Base-by-base conservation (phyloP, 345 rosid genomes). In the Cochlearia excelsa region DNA sequence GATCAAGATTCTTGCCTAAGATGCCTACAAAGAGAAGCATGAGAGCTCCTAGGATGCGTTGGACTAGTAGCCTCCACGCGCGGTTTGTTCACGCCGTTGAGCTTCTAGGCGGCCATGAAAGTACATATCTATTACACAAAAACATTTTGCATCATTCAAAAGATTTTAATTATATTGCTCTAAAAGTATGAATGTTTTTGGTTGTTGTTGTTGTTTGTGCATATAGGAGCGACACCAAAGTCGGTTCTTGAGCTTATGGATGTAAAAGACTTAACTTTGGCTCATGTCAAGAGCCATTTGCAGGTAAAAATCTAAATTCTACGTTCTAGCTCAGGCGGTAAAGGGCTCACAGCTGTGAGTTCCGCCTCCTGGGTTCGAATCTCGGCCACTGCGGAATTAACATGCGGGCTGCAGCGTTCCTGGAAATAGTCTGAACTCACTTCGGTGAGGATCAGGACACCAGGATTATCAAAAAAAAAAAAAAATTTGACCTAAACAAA, bases 51-150 rank as follows among this genome's bases (percentile, higher is more conserved):
- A 78, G 95, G 78, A 87, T 84, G 95, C 76, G 91, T 47, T 89
- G 97, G 97, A 89, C 97, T 0, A 89, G 89, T 78, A 81, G 82
- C 50, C 97, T 89, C 54, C 97, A 89, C 45, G 80, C 87, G 43
- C 80, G 89, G 38, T 89, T 89, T 61, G 87, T 89, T 60, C 97
- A 82, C 60, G 91, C 91, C 6, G 97, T 89, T 11, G 95, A 89
- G 77, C 91, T 84, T 56, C 87, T 89, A 29, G 97, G 97, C 42
- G 97, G 97, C 73, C 95, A 89, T 76, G 97, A 89, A 81, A 84
- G 97, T 89, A 81, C 57, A 48, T 10, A 28, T 43, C 34, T 29
- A 34, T 26, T 26, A 56, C 40, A 42, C 35, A 29, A 29, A 11
- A 46, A 1, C 43, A 59, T 61, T 68, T 38, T 11, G 23, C 23